Base-by-base conservation (phyloP, 768 basidiomycete genomes). In the Rickenella mellea region DNA sequence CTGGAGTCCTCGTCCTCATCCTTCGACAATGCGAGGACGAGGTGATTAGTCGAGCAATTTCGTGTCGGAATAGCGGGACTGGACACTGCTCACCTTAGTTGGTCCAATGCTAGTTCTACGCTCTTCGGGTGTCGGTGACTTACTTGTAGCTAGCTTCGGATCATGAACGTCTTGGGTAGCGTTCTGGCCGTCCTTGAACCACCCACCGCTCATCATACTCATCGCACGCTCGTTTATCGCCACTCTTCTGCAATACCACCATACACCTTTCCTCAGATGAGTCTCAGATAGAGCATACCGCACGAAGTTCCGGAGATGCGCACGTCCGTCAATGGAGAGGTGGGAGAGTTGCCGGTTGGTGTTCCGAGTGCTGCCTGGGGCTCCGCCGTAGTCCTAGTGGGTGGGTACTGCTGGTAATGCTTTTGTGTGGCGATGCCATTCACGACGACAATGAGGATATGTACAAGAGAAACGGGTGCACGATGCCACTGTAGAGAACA, bases 201-300 rank as follows among this genome's bases (percentile, higher is more conserved):
- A 79, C 8, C 65, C 63, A 2, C 66, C 70, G 1, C 59, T 47
- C 21, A 42, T 49, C 6, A 78, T 50, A 45, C 60, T 58, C 8
- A 52, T 53, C 1, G 71, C 64, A 0, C 80, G 53, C 30, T 66
- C 67, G 45, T 71, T 70, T 26, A 80, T 52, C 1, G 60, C 73
- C 19, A 79, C 1, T 52, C 55, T 15, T 71, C 68, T 17, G 42
- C 45, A 28, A 21, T 42, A 38, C 28, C 27, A 12, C 36, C 20
- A 30, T 52, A 45, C 9, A 42, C 28, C 15, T 37, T 39, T 21
- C 46, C 45, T 24, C n/a, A n/a, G n/a, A n/a, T n/a, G n/a, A n/a
- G n/a, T n/a, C n/a, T 57, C 60, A 7, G 55, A 50, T 5, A 62
- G 39, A 7, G 49, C 50, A 21, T 48, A 48, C 8, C 47, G 19